These are phyloP conservation scores for Calocybe gangraenosa DNA, from an alignment of 768 basidiomycete genomes.

Conservation along the genomic window DNA sequence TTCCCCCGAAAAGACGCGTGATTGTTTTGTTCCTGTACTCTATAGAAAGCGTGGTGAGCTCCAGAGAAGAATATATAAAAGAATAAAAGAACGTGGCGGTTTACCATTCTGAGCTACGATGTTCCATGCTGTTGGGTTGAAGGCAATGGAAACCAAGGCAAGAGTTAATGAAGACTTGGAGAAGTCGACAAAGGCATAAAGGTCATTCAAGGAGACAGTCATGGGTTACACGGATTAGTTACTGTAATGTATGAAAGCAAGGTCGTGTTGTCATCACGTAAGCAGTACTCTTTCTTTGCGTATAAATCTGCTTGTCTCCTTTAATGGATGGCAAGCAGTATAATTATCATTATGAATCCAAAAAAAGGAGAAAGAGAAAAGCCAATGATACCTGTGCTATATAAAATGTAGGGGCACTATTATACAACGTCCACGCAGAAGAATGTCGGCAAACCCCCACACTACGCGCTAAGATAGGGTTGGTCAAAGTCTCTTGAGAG, in stretches of 20 bases:
- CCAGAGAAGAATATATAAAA: constrained; percentile 4
- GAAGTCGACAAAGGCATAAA: constrained; percentile 46
- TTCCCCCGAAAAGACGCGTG: constrained; percentile 78
- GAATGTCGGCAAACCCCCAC: neutral
- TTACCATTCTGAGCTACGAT: constrained; percentile 87
- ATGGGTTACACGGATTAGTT: too few relatives aligned
- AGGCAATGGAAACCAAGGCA: constrained; percentile 66
- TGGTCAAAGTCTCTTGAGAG: constrained; percentile 69
- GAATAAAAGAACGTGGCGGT: constrained; percentile 21
- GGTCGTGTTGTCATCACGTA: too few relatives aligned
- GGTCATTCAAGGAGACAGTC: constrained; percentile 11
- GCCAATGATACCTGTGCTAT: too few relatives aligned
- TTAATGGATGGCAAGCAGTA: neutral
- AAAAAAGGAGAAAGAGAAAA: too few relatives aligned
- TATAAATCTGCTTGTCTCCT: too few relatives aligned
- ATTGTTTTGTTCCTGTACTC: constrained; percentile 83
- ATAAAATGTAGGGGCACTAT: neutral
- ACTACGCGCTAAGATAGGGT: too few relatives aligned
- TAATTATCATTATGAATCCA: too few relatives aligned
- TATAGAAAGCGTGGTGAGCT: constrained; percentile 14
- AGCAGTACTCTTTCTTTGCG: too few relatives aligned
- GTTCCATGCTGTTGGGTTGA: constrained; percentile 97
- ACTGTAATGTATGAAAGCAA: too few relatives aligned
- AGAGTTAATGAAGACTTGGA: constrained; percentile 62
- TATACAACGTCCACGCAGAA: neutral